These are phyloP conservation scores for Kazachstania kunashirensis DNA, from an alignment of 805 yeast species.

Conservation along the genomic window DNA sequence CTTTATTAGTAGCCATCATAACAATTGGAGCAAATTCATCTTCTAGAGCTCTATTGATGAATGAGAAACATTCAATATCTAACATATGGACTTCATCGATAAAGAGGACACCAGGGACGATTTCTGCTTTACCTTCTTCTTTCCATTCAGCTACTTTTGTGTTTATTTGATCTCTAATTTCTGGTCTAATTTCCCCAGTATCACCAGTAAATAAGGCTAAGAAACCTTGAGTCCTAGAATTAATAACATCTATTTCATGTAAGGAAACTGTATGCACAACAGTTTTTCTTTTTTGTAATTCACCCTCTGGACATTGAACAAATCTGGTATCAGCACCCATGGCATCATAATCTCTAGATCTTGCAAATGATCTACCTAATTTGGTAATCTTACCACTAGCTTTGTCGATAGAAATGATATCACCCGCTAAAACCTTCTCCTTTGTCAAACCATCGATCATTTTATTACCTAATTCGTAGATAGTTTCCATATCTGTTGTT, in stretches of 20 bases:
- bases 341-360: conserved; percentile 96
- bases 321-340: conserved; percentile 98
- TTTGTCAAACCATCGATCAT: conserved; percentile 91
- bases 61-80: conserved; percentile 93
- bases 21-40: conserved; percentile 95
- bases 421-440: conserved; percentile 95
- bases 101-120: conserved; percentile 93
- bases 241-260: conserved; percentile 95
- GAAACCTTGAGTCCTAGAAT: conserved; percentile 96
- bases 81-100: conserved; percentile 98
- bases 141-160: conserved; percentile 96
- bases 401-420: conserved; percentile 89
- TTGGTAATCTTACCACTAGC: conserved; percentile 90
- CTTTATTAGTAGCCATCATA: conserved; percentile 96
- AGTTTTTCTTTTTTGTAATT: conserved; percentile 88
- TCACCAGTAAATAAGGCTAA: conserved; percentile 91
- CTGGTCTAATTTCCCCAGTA: conserved; percentile 94
- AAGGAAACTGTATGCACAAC: conserved; percentile 96
- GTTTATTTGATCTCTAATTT: conserved; percentile 93
- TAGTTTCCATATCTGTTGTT: conserved; percentile 97
- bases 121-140: conserved; percentile 97
- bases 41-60: conserved; percentile 90
- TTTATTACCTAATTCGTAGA: conserved; percentile 87
- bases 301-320: conserved; percentile 98
- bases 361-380: conserved; percentile 89